These are phyloP conservation scores for Suillus lakei DNA, from an alignment of 768 basidiomycete species.

Conservation along the genomic window DNA sequence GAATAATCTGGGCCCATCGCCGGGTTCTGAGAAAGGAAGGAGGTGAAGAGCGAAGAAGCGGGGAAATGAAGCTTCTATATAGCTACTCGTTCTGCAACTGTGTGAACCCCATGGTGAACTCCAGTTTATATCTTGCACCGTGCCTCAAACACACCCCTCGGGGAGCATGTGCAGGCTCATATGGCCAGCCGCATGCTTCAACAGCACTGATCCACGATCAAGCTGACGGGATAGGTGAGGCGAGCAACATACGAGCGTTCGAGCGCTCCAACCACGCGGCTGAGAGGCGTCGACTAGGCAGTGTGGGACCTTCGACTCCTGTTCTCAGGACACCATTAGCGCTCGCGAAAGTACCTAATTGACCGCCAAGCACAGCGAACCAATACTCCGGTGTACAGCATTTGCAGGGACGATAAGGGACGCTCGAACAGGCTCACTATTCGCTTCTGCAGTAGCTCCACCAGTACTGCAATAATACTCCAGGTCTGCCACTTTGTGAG, in stretches of 20 bases:
- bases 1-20: constrained; percentile 5
- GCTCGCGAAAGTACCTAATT: background rate
- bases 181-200: background rate
- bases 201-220: constrained; percentile 1
- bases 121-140: constrained; percentile 4
- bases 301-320: background rate
- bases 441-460: background rate
- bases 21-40: constrained; percentile 6
- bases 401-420: background rate
- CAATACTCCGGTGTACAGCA: background rate
- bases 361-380: background rate
- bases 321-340: background rate
- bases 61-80: constrained; percentile 12
- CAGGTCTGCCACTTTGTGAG: background rate
- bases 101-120: background rate
- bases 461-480: too few species aligned
- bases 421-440: background rate
- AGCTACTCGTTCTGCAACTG: background rate
- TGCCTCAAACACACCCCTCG: constrained; percentile 1
- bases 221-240: background rate
- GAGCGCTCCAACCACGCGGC: constrained; percentile 2
- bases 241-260: background rate
- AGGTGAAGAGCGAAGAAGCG: constrained; percentile 7
- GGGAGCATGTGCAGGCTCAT: background rate
- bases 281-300: background rate